Conservation (phyloP, 2,329 filamentous ascomycete species). For the Colletotrichum sp. region DNA sequence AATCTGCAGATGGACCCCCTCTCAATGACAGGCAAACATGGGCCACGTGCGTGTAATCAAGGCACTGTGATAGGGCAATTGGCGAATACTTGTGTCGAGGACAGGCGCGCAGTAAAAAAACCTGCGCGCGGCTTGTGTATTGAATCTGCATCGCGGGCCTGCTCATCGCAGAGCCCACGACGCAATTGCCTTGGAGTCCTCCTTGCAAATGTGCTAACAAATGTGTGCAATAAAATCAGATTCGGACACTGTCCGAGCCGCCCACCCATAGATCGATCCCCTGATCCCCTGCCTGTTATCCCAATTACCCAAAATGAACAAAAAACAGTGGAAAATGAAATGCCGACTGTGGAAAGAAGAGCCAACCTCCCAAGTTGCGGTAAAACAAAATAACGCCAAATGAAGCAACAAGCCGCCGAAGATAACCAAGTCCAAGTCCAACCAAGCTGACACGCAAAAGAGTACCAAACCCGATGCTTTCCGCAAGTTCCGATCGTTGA, state of each 20-base stretch:
- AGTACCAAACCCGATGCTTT: not conserved
- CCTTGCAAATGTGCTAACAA: not conserved
- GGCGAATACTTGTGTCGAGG: not conserved
- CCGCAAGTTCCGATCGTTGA: not conserved
- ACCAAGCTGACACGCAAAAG: not conserved
- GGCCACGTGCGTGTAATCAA: not conserved
- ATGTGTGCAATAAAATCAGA: constrained; percentile 7
- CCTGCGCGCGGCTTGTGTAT: not conserved
- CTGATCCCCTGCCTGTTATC: not conserved
- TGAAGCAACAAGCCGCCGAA: not conserved
- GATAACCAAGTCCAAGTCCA: not conserved
- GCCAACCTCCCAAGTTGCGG: not conserved
- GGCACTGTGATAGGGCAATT: not conserved
- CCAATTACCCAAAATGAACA: not conserved
- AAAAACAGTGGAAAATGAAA: not conserved
- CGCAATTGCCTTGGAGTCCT: not conserved
- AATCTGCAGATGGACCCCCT: not conserved
- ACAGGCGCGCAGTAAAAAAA: not conserved
- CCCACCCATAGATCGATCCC: constrained; percentile 1
- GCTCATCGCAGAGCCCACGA: not conserved
- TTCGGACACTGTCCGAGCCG: constrained; percentile 19
- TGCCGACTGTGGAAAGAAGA: not conserved
- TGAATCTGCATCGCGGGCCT: not conserved
- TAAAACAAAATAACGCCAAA: not conserved
- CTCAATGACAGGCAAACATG: not conserved